Evolutionary conservation across 176 grass and related monocot species (phyloP), one percentile per base, ranked within the genome.

Genomic region (Poa annua): DNA sequence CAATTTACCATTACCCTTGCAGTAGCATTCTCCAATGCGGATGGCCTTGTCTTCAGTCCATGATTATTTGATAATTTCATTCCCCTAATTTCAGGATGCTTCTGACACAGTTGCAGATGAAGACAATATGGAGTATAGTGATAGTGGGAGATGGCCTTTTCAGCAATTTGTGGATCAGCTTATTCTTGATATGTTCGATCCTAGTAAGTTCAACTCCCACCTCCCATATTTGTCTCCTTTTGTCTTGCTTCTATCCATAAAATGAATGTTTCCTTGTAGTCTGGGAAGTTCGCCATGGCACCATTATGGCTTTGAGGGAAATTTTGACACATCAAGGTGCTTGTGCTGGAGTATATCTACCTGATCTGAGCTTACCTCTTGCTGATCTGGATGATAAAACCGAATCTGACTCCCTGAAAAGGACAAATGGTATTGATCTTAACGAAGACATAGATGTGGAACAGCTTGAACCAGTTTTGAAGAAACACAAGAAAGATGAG

Each of bases 261-360:
- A 66, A 21, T 87, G 65, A n/a, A 3, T 80, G 32, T 88, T 86
- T 45, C 77, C 61, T 83, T 53, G 22, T 90, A 99, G 93, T 93
- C 78, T 99, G 96, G 96, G 96, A 99, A 90, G 89, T 99, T 81
- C 93, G 96, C 70, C 96, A 99, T 87, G 96, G 96, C 74, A 81
- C 85, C 50, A 92, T 96, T 74, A 99, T 99, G 96, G 96, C 93
- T 75, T 87, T 99, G 76, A 99, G 96, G 85, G 96, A 99, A 90
- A 99, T 99, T 83, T 85, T 96, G 89, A 96, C 93, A 1, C 85
- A 99, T 91, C 96, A 99, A 92, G 96, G 96, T 74, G 88, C 89
- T 78, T 99, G 81, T 88, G 91, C 93, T 86, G 93, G 96, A 88
- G 93, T 96, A 48, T 96, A 96, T 85, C 80, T 89, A 64, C 96